A percentile compares a stretch with the other conserved stretches of the same genome.
Evolutionary conservation across 805 yeast species (phyloP).

Genomic region (Debaryomyces castellii): DNA sequence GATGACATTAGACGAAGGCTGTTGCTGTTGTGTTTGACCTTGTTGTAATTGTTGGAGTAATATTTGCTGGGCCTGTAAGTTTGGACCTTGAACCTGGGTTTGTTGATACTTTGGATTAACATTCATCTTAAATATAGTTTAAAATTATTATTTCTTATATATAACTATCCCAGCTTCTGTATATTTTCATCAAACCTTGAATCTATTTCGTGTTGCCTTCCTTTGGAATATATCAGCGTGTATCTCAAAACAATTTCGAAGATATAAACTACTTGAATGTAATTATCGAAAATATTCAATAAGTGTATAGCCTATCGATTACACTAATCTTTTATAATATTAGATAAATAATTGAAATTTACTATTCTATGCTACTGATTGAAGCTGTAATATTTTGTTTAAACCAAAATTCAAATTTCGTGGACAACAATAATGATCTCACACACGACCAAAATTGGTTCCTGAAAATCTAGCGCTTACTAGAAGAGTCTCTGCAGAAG

Average conservation of each 20-base stretch:
- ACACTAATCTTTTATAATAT: background rate
- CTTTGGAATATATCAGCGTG: background rate
- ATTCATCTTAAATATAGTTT: slow-evolving; percentile 18
- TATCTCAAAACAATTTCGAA: background rate
- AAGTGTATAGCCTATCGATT: background rate
- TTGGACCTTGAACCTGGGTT: slow-evolving; percentile 26
- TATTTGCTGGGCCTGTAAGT: slow-evolving; percentile 42
- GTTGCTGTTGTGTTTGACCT: slow-evolving; percentile 29
- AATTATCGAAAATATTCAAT: background rate
- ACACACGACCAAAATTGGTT: background rate
- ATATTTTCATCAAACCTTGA: background rate
- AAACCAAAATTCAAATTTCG: background rate
- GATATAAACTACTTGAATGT: background rate
- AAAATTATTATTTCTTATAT: background rate
- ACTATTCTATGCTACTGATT: background rate
- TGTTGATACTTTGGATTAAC: slow-evolving; percentile 39
- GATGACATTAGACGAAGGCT: slow-evolving; percentile 7
- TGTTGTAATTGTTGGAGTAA: slow-evolving; percentile 44
- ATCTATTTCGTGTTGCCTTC: background rate
- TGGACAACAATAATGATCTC: background rate
- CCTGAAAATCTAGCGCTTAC: background rate
- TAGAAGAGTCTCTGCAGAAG: background rate
- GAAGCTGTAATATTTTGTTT: background rate
- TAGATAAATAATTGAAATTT: background rate
- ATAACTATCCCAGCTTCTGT: background rate